These are phyloP conservation scores for Xylariales sp. DNA, from an alignment of 2,329 filamentous ascomycete genomes.

Conservation along the genomic window DNA sequence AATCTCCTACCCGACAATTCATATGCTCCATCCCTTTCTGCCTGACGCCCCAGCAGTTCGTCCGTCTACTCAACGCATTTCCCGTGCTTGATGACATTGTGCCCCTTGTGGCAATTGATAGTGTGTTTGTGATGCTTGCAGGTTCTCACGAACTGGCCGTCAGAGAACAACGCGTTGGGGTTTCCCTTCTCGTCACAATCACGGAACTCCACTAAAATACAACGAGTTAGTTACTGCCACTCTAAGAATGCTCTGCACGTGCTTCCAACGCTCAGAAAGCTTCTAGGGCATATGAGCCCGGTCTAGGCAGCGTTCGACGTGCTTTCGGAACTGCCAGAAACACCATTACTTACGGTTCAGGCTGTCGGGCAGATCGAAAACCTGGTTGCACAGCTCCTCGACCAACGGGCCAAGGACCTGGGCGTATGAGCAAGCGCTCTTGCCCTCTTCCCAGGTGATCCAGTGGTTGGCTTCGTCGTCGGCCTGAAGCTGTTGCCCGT, in stretches of 20 bases:
- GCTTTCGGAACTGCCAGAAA: not conserved
- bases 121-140: slow-evolving; percentile 1
- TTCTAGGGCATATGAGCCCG: not conserved
- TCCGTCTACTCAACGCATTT: not conserved
- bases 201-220: not conserved
- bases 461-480: slow-evolving; percentile 21
- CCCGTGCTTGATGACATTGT: slow-evolving; percentile 23
- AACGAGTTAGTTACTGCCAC: not conserved
- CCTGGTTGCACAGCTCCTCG: not conserved
- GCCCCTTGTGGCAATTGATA: not conserved
- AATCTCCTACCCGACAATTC: not conserved
- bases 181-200: slow-evolving; percentile 1
- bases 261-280: not conserved
- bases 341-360: not conserved
- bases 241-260: not conserved
- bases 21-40: not conserved
- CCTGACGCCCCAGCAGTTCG: not conserved
- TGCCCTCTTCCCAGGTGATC: slow-evolving; percentile 21
- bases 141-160: not conserved
- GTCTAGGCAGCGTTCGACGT: not conserved
- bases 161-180: slow-evolving; percentile 2
- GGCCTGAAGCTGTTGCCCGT: slow-evolving; percentile 14
- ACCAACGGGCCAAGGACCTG: not conserved
- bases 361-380: not conserved
- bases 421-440: not conserved